These are phyloP conservation scores for Penicillium simplicissimum DNA, from an alignment of 495 filamentous ascomycete genomes.

Conservation along the genomic window DNA sequence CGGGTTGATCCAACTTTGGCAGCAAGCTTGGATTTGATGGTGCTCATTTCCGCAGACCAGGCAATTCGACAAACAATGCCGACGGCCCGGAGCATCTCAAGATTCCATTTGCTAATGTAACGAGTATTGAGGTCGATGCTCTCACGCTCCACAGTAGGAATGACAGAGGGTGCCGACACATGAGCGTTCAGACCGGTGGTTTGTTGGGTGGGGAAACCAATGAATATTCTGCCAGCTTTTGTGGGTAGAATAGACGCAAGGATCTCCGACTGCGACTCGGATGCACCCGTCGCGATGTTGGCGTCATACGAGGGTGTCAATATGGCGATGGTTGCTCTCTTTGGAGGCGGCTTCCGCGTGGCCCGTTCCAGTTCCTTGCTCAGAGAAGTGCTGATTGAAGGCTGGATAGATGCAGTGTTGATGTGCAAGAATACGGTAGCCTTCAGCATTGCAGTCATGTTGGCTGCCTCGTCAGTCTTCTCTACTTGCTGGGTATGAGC, in stretches of 20 bases:
- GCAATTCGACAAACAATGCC: conserved; percentile 88
- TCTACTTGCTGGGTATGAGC: conserved; percentile 29
- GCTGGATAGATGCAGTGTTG: conserved; percentile 77
- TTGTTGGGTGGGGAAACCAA: conserved; percentile 96
- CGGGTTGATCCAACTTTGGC: conserved; percentile 41
- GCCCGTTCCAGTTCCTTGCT: conserved; percentile 89
- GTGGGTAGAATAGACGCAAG: conserved; percentile 89
- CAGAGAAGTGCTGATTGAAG: conserved; percentile 64
- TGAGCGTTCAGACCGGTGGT: conserved; percentile 93
- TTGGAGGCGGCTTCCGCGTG: conserved; percentile 95
- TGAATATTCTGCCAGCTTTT: conserved; percentile 88
- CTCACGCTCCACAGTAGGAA: conserved; percentile 98
- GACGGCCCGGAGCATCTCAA: conserved; percentile 89
- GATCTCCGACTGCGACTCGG: conserved; percentile 66
- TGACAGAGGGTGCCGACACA: conserved; percentile 97
- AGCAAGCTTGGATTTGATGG: conserved; percentile 55
- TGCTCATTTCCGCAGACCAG: conserved; percentile 80
- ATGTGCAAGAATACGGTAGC: conserved; percentile 86
- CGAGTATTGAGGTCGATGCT: conserved; percentile 95
- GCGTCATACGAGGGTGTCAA: conserved; percentile 91
- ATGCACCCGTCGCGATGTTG: conserved; percentile 60
- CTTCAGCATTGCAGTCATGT: conserved; percentile 63
- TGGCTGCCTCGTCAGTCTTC: conserved; percentile 47
- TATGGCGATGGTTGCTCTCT: conserved; percentile 77
- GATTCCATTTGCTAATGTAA: conserved; percentile 91